Base-by-base conservation (phyloP, 2,329 filamentous ascomycete species). In the Teratosphaeria viscida region DNA sequence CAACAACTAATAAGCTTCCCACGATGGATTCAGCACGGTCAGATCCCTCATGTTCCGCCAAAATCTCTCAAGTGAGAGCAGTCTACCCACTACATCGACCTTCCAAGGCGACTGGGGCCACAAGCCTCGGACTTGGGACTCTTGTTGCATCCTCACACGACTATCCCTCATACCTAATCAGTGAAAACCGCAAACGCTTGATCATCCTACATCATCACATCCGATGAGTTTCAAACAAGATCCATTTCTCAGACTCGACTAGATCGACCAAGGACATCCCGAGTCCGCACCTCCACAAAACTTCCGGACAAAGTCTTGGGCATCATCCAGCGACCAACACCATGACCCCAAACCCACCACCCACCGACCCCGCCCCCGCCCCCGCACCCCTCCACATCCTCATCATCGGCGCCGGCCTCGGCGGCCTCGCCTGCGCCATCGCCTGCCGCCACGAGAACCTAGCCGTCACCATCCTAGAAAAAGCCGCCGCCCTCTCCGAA, bases 381-480 rank as follows among this genome's bases (percentile, higher is more conserved):
- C 16, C 16, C 6, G 1, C 43, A 49, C 43, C 43, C 19, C 43
- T 49, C 43, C 43, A 54, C 34, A 54, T 54, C 26, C 5, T 54
- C 34, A 34, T 54, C 5, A 23, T 54, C 19, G 53, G 53, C 16
- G 53, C 53, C 3, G 53, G 53, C 27, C 53, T 54, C 23, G 53
- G 53, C 34, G 53, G 53, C 27, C 53, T 54, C 19, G 27, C 56
- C 43, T 57, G 56, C 34, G 56, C 56, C 14, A 57, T 57, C 26
- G 56, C 34, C 35, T 52, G 37, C 19, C 34, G 37, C 8, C 56
- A 39, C 12, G 56, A 49, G 32, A 5, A 19, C 26, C 27, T 52
- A 2, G 27, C 23, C 4, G 56, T 57, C 1, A 32, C 43, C 14
- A 27, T 57, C 3, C 37, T 57, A 0, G 56, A 57, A 26, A 57